A percentile compares a stretch with the other conserved stretches of the same genome.
These are phyloP conservation scores for Aspergillus kassunensis DNA, from an alignment of 495 filamentous ascomycete genomes.

Conservation along the genomic window DNA sequence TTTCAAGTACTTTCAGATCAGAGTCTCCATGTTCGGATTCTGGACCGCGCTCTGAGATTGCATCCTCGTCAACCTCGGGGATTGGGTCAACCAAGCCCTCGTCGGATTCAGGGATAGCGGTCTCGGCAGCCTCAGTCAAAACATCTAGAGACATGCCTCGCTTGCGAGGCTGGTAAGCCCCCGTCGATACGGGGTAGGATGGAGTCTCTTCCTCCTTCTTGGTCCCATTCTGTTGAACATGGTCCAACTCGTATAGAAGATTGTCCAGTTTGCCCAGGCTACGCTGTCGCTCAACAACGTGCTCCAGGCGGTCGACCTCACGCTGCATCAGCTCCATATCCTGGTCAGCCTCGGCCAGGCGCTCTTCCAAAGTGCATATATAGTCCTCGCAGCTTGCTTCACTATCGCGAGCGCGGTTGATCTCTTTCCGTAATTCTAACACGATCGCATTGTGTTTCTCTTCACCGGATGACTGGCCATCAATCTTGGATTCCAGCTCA, in stretches of 20 bases:
- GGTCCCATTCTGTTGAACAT: slow-evolving; percentile 62
- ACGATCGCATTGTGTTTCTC: slow-evolving; percentile 86
- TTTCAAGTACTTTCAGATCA: slow-evolving; percentile 33
- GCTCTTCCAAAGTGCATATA: slow-evolving; percentile 94
- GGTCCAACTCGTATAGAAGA: slow-evolving; percentile 84
- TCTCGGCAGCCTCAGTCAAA: slow-evolving; percentile 47
- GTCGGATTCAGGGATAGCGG: slow-evolving; percentile 53
- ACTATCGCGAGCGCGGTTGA: slow-evolving; percentile 82
- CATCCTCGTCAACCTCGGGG: slow-evolving; percentile 29
- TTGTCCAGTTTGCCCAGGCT: slow-evolving; percentile 93
- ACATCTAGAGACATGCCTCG: slow-evolving; percentile 43
- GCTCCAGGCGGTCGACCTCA: slow-evolving; percentile 88
- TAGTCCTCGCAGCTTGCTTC: slow-evolving; percentile 90
- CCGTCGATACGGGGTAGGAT: slow-evolving; percentile 10
- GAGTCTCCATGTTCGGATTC: slow-evolving; percentile 18
- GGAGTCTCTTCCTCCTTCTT: slow-evolving; percentile 37
- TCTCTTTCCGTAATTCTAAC: slow-evolving; percentile 84
- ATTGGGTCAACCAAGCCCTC: slow-evolving; percentile 50
- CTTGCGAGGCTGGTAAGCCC: slow-evolving; percentile 23
- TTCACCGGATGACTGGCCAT: slow-evolving; percentile 85
- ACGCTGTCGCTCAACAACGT: slow-evolving; percentile 91
- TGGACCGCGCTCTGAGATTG: slow-evolving; percentile 31
- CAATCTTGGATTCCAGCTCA: slow-evolving; percentile 83
- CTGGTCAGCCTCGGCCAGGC: slow-evolving; percentile 91
- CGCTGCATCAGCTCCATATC: slow-evolving; percentile 95